Evolutionary conservation across 164 flowering plant genomes (phyloP).

Genomic region (Dillenia suffruticosa): DNA sequence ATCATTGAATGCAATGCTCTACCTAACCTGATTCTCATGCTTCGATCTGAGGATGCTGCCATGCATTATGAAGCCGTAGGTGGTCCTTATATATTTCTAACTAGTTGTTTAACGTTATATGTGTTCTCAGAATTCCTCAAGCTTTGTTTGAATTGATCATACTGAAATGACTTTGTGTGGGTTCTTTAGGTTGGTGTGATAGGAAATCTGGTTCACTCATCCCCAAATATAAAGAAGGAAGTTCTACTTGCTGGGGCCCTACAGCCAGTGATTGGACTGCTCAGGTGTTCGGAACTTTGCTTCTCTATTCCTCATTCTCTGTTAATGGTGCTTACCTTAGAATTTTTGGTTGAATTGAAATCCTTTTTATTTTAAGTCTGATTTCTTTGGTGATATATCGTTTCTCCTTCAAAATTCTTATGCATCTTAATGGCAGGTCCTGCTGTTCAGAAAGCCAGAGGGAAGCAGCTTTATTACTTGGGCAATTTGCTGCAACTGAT

Average conservation of each 20-base stretch:
- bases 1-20: conserved; percentile 98
- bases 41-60: conserved; percentile 88
- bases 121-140: too few species aligned
- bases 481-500: conserved; percentile 95
- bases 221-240: conserved; percentile 91
- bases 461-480: conserved; percentile 88
- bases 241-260: conserved; percentile 95
- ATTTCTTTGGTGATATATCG: neutral
- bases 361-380: neutral
- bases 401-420: too few species aligned
- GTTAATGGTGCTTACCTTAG: too few species aligned
- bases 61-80: conserved; percentile 98
- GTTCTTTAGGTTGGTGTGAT: conserved; percentile 89
- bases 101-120: too few species aligned
- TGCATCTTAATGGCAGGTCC: conserved; percentile 40
- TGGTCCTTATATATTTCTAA: too few species aligned
- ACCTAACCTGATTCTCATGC: conserved; percentile 90
- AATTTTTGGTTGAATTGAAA: neutral
- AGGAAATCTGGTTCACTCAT: conserved; percentile 97
- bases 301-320: neutral
- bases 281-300: conserved; percentile 46
- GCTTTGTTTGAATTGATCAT: too few species aligned
- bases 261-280: conserved; percentile 93
- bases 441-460: conserved; percentile 92
- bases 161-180: too few species aligned